A percentile compares a stretch with the other conserved stretches of the same genome.
Evolutionary conservation across 169 alveolate genomes (phyloP).

Genomic region (Plasmodium vivax): DNA sequence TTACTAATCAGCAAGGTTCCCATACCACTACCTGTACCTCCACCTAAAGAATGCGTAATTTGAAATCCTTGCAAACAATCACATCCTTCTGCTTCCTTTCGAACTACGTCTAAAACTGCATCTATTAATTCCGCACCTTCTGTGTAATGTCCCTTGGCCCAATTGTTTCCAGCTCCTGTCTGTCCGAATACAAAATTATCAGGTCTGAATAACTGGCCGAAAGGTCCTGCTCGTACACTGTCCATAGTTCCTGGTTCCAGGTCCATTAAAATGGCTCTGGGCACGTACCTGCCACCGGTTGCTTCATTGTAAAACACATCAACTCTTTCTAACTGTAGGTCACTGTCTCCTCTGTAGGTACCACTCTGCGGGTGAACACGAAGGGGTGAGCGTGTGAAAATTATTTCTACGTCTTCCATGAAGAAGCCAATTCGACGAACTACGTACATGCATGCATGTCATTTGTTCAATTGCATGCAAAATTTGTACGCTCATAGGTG

Average conservation of each 20-base stretch:
- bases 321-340: conserved; percentile 95
- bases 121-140: conserved; percentile 99
- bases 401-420: neutral
- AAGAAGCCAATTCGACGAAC: neutral
- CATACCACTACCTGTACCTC: conserved; percentile 99
- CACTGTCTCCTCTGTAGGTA: conserved; percentile 97
- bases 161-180: conserved; percentile 99
- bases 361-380: conserved; percentile 87
- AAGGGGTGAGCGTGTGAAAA: neutral
- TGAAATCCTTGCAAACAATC: conserved; percentile 99
- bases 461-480: neutral
- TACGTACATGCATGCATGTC: neutral
- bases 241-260: conserved; percentile 99
- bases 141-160: conserved; percentile 99
- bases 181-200: conserved; percentile 99
- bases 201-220: conserved; percentile 97
- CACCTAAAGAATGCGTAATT: conserved; percentile 98
- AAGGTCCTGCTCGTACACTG: conserved; percentile 98
- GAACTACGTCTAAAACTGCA: conserved; percentile 98
- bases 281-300: conserved; percentile 98
- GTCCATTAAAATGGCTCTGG: conserved; percentile 98
- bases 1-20: conserved; percentile 97
- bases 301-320: conserved; percentile 98
- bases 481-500: neutral
- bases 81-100: conserved; percentile 99